Evolutionary conservation across 495 filamentous ascomycete genomes (phyloP).

Genomic region (Lasiosphaeris hirsuta): DNA sequence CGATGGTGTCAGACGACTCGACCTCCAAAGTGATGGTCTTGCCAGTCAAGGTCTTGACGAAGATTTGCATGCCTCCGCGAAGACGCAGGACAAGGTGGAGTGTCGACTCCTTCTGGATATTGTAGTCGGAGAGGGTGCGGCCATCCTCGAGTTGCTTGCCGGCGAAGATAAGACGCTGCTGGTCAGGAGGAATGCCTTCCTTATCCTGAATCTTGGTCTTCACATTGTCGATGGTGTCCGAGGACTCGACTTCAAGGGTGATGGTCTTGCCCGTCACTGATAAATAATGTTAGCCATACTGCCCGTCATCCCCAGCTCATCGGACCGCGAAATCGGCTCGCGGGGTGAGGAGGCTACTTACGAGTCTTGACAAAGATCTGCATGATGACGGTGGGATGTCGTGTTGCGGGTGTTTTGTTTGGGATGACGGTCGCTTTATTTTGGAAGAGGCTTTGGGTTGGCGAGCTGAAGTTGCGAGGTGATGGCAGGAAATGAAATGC

Average conservation of each 20-base stretch:
- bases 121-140: conserved; percentile 94
- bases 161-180: conserved; percentile 97
- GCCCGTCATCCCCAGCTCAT: neutral
- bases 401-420: conserved; percentile 3
- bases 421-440: conserved; percentile 1
- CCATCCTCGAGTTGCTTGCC: conserved; percentile 98
- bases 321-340: conserved; percentile 7
- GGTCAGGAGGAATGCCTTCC: conserved; percentile 97
- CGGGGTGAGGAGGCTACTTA: conserved; percentile 50
- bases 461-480: neutral
- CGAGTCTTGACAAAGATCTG: conserved; percentile 98
- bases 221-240: conserved; percentile 97
- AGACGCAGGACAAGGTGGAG: conserved; percentile 95
- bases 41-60: conserved; percentile 88
- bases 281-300: conserved; percentile 26
- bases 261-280: conserved; percentile 97
- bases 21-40: conserved; percentile 99
- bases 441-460: neutral
- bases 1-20: conserved; percentile 92
- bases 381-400: conserved; percentile 53
- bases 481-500: conserved; percentile 6
- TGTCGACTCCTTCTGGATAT: conserved; percentile 97
- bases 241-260: conserved; percentile 97
- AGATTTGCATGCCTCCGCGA: conserved; percentile 97
- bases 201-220: conserved; percentile 99